A percentile compares a stretch with the other conserved stretches of the same genome.
These are phyloP conservation scores for Echinosophora koreensis DNA, from an alignment of 306 rosid genomes.

Conservation along the genomic window DNA sequence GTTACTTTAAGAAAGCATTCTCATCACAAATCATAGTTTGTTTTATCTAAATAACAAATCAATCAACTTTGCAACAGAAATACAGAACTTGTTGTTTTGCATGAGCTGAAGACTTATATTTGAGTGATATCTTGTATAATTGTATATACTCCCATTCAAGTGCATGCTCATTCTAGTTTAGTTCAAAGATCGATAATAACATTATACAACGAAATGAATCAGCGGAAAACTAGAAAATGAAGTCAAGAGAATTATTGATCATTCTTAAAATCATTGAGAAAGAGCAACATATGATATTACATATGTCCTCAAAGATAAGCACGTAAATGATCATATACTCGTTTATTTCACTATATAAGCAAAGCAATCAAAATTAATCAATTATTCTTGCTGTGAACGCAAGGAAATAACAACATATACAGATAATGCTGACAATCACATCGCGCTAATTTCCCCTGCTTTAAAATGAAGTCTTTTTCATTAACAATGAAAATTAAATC, in stretches of 20 bases:
- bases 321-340: slow-evolving; percentile 34
- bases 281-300: background rate
- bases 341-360: slow-evolving; percentile 50
- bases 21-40: too few relatives aligned
- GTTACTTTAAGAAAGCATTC: too few relatives aligned
- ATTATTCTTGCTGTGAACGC: slow-evolving; percentile 49
- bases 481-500: background rate
- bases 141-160: too few relatives aligned
- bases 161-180: background rate
- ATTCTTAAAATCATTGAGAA: slow-evolving; percentile 11
- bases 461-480: slow-evolving; percentile 27
- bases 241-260: background rate
- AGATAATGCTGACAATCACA: slow-evolving; percentile 18
- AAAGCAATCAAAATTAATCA: slow-evolving; percentile 54
- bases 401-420: slow-evolving; percentile 55
- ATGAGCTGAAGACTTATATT: too few relatives aligned
- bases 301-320: slow-evolving; percentile 37
- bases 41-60: too few relatives aligned
- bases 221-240: background rate
- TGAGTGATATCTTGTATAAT: too few relatives aligned
- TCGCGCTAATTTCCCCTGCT: slow-evolving; percentile 34
- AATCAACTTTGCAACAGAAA: too few relatives aligned
- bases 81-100: too few relatives aligned
- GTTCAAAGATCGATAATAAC: too few relatives aligned
- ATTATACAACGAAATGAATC: too few relatives aligned